A percentile compares a stretch with the other conserved stretches of the same genome.
Conservation (phyloP, 2,329 filamentous ascomycete genomes). For the Amauroascus verrucosus region DNA sequence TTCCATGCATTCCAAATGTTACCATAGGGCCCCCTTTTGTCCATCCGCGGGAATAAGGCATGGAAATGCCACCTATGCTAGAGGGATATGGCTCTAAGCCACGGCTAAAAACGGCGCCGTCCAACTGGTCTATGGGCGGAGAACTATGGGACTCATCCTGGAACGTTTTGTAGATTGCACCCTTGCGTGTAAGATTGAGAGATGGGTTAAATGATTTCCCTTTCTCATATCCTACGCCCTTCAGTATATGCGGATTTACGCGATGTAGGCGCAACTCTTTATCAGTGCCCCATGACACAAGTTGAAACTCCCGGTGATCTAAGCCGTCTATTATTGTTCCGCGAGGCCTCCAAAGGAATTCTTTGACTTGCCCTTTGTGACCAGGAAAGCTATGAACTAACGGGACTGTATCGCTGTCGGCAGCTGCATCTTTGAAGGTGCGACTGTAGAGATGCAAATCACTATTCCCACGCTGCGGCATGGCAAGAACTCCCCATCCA, state of each 20-base stretch:
- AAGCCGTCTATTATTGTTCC: constrained; percentile 58
- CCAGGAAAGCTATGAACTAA: constrained; percentile 45
- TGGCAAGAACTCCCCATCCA: constrained; percentile 71
- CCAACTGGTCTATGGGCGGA: neutral
- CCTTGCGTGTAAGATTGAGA: constrained; percentile 67
- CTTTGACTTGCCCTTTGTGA: constrained; percentile 61
- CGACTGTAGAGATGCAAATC: constrained; percentile 77
- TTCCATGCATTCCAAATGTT: constrained; percentile 41
- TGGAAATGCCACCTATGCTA: constrained; percentile 42
- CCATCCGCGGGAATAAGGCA: constrained; percentile 43
- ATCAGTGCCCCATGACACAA: constrained; percentile 88
- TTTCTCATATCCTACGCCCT: constrained; percentile 61
- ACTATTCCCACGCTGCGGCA: constrained; percentile 82
- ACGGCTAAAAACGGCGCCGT: neutral
- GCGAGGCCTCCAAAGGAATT: constrained; percentile 80
- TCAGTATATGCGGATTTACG: constrained; percentile 54
- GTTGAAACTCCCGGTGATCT: constrained; percentile 80
- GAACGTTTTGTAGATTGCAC: constrained; percentile 76
- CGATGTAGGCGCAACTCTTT: constrained; percentile 70
- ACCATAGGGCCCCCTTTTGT: constrained; percentile 40
- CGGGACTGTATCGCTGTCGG: constrained; percentile 28
- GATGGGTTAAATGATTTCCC: constrained; percentile 55
- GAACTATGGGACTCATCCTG: constrained; percentile 40
- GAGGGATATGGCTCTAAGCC: constrained; percentile 15
- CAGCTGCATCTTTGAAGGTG: constrained; percentile 27